Base-by-base conservation (phyloP, 495 filamentous ascomycete genomes). In the Pyronema domesticum region DNA sequence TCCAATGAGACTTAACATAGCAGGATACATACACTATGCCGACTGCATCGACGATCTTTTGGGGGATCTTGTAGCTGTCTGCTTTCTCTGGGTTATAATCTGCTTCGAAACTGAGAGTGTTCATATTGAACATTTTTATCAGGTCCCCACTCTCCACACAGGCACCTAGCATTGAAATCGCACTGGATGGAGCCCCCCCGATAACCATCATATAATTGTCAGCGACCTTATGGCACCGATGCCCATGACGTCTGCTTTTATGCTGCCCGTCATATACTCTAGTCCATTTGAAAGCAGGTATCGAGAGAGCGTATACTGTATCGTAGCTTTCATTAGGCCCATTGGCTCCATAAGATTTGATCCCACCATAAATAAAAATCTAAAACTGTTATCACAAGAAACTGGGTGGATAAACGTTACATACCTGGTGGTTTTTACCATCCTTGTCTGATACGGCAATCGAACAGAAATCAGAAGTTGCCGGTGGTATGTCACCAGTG, bases 251-350 rank as follows among this genome's bases (percentile, higher is more conserved):
- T 9, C 68, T 78, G 9, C 47, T 58, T 3, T 47, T 43, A 0
- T 54, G 68, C 36, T 46, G 49, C 3, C 80, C 76, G 0, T 63
- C 65, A 35, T 74, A 72, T 10, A 80, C 71, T 58, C 77, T 75
- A 37, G 76, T 76, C 85, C 85, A 89, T n/a, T 69, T 77, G 65
- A 89, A 89, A 0, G 82, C 78, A 0, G 85, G 85, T 13, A 89
- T 63, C 0, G 83, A 85, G 23, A 89, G 63, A 10, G 87, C 74
- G 66, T 81, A 87, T 11, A 88, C 79, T 50, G 85, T 10, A 23
- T 51, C 48, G 48, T 36, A 51, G 33, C 10, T 17, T 11, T 47
- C 45, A 55, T 77, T 82, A 30, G 23, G 23, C 1, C 23, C 23
- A 30, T 2, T 1, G 5, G 5, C 23, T 30, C 23, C 23, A 30